A percentile compares a stretch with the other conserved stretches of the same genome.
These are phyloP conservation scores for Phytophthora syringae DNA, from an alignment of 352 stramenopile species.

Conservation along the genomic window DNA sequence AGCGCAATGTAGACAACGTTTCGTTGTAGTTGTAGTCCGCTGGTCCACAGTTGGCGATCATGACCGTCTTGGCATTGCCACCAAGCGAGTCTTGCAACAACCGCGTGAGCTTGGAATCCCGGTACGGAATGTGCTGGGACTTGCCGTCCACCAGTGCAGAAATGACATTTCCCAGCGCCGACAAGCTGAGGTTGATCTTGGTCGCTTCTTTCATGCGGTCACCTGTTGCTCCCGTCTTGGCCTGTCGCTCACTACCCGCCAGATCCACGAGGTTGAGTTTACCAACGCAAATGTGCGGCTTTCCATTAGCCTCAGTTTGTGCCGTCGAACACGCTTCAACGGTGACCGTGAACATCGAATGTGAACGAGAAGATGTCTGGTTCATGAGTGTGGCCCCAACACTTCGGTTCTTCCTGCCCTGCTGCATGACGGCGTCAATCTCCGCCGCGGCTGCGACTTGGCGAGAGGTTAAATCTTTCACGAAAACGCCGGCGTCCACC, in stretches of 20 bases:
- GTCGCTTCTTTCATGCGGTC: constrained; percentile 95
- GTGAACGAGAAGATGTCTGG: constrained; percentile 92
- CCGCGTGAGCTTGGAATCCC: constrained; percentile 91
- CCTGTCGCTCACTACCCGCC: constrained; percentile 91
- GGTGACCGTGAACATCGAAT: constrained; percentile 96
- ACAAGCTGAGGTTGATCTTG: constrained; percentile 86
- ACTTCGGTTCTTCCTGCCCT: constrained; percentile 93
- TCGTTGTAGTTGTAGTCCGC: constrained; percentile 98
- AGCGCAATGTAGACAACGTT: constrained; percentile 93
- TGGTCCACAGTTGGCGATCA: constrained; percentile 97
- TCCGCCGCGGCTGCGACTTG: constrained; percentile 88
- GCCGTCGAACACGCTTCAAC: constrained; percentile 84
- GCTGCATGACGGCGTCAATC: constrained; percentile 94
- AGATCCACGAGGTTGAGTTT: constrained; percentile 98
- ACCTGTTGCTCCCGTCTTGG: constrained; percentile 93
- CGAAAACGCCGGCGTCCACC: constrained; percentile 94
- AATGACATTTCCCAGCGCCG: constrained; percentile 85
- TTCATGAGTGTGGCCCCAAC: constrained; percentile 96
- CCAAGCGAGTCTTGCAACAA: constrained; percentile 92
- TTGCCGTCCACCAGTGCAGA: constrained; percentile 86
- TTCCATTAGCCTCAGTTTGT: constrained; percentile 40
- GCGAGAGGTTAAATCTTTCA: constrained; percentile 92
- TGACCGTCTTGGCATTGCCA: constrained; percentile 97
- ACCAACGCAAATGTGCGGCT: constrained; percentile 91
- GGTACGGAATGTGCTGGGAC: constrained; percentile 94